Conservation (phyloP, 257 asterid genomes). For the Salvia rosmarinus region DNA sequence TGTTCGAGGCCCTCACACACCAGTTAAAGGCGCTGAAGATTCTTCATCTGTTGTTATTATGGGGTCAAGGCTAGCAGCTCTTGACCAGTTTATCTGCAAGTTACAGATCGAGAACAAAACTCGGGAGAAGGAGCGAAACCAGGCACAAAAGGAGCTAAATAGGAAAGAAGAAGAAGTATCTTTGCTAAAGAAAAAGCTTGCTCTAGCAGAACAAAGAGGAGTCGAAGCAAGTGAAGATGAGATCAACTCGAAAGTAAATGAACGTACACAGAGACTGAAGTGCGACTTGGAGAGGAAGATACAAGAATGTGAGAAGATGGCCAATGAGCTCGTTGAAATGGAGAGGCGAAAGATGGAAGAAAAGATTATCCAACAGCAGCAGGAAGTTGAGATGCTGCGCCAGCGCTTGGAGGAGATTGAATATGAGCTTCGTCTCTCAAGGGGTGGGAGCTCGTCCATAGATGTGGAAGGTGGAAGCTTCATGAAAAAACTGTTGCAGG, state of each 20-base stretch:
- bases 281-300: conserved; percentile 68
- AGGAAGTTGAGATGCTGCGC: conserved; percentile 71
- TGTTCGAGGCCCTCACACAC: conserved; percentile 80
- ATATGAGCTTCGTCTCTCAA: conserved; percentile 52
- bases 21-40: conserved; percentile 78
- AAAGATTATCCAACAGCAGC: conserved; percentile 56
- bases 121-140: conserved; percentile 62
- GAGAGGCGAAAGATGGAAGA: conserved; percentile 87
- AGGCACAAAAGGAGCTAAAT: conserved; percentile 62
- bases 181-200: conserved; percentile 59
- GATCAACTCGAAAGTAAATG: conserved; percentile 61
- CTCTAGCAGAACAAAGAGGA: conserved; percentile 48
- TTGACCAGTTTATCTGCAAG: conserved; percentile 79
- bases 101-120: conserved; percentile 77
- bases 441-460: conserved; percentile 49
- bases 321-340: conserved; percentile 57
- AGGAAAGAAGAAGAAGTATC: conserved; percentile 73
- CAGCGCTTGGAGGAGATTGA: conserved; percentile 81
- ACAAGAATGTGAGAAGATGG: conserved; percentile 65
- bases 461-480: conserved; percentile 66
- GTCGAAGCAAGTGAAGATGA: conserved; percentile 48
- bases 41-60: conserved; percentile 67
- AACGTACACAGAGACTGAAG: conserved; percentile 49
- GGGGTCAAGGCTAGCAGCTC: conserved; percentile 79
- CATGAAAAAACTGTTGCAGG: conserved; percentile 62